phyloP scores from a whole-genome alignment of 768 basidiomycete species.

The Boletus subcaerulescens region DNA sequence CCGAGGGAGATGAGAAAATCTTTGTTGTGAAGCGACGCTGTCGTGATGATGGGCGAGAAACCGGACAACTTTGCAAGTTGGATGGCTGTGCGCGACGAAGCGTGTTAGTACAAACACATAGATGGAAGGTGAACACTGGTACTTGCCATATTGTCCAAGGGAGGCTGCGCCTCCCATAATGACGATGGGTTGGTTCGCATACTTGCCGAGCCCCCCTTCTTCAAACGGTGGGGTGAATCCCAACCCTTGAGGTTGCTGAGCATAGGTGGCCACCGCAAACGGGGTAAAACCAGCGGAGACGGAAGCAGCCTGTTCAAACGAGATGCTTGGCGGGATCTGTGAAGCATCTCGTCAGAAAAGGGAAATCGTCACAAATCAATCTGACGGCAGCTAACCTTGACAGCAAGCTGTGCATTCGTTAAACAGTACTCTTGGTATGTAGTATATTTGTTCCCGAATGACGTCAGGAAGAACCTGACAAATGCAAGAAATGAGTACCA shows the following conservation, averaged over 20 bases:
- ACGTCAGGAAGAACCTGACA: conserved; percentile 6
- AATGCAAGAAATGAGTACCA: neutral
- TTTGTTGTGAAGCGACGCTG: conserved; percentile 34
- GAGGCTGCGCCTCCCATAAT: conserved; percentile 37
- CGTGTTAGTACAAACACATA: neutral
- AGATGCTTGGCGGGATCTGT: conserved; percentile 33
- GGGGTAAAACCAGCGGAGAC: conserved; percentile 33
- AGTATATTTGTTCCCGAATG: conserved; percentile 8
- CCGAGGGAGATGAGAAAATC: conserved; percentile 32
- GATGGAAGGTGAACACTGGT: too few relatives aligned
- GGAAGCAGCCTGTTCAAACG: conserved; percentile 38
- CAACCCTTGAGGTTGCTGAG: conserved; percentile 23
- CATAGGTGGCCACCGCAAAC: conserved; percentile 34
- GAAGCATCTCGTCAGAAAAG: neutral
- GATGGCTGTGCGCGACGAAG: conserved; percentile 18
- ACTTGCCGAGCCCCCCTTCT: conserved; percentile 28
- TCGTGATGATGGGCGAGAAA: conserved; percentile 38
- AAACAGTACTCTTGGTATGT: conserved; percentile 26
- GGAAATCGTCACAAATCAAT: neutral
- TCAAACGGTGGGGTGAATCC: conserved; percentile 30
- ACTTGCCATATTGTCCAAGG: conserved; percentile 37
- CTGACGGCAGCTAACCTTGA: conserved; percentile 8
- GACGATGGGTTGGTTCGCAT: conserved; percentile 31
- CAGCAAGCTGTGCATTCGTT: conserved; percentile 12
- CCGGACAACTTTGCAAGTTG: conserved; percentile 33